Base-by-base conservation (phyloP, 768 basidiomycete species). In the Auriscalpium orientale region DNA sequence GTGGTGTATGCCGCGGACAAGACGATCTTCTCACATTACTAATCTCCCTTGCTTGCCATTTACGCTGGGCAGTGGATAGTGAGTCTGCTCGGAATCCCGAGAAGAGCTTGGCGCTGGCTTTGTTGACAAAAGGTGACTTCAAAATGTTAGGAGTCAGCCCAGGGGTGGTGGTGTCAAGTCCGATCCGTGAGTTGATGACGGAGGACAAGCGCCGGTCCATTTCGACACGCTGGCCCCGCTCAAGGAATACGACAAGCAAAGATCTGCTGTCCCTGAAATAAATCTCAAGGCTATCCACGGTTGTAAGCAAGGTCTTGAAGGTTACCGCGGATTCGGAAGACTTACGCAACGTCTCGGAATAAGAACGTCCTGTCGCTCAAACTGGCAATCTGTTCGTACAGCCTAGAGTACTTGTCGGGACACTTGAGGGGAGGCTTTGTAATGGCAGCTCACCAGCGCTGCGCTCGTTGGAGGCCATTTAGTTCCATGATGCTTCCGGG, bases 241-340 rank as follows among this genome's bases (percentile, higher is more conserved):
- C 83, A 20, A 84, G 71, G 69, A 97, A 95, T 2, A 94, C 88
- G 34, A 91, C 76, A 20, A 98, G 74, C 46, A 97, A 73, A 15
- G 91, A 94, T 8, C 91, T 83, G 62, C 91, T 92, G 63, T 98
- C 95, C 63, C 84, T 87, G 76, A 97, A 92, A 71, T 95, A 95
- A 10, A 98, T 78, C 67, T 98, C 95, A 15, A 97, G 74, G 0
- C 91, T 94, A 22, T 6, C 38, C 28, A 28, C 46, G 13, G 8
- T 11, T 37, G 48, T 35, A 50, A 55, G n/a, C 53, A 47, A 28
- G 38, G 11, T 7, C 8, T 46, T 5, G 49, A 22, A 18, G 28
- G 16, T 4, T 16, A 15, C 35, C 13, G 49, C n/a, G 5, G 33
- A 43, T 56, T 48, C 47, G 48, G 18, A 47, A 36, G 8, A 74